Evolutionary conservation across 1,284 basidiomycete species (phyloP), one percentile per base, ranked within the genome.

Genomic region (Tausonia pullulans): DNA sequence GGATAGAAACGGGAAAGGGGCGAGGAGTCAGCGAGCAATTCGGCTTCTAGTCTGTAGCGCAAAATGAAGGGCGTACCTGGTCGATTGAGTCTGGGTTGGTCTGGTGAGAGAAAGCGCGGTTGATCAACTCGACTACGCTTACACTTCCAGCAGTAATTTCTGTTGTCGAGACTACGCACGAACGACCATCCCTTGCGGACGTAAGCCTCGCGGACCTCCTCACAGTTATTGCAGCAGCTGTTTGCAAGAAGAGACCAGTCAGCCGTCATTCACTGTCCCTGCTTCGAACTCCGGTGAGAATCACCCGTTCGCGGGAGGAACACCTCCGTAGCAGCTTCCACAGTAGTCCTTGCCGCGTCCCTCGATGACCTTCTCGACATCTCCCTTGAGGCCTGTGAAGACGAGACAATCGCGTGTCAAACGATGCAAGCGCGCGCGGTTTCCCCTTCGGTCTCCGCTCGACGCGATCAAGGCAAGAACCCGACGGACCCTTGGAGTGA

Each of bases 271-370:
- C 27, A 27, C 27, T 27, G 27, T 27, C 27, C 27, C 27, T 27
- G 27, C 1, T 27, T 27, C 27, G 27, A 27, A 27, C 11, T 7
- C 9, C 8, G 9, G 43, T 8, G 5, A 54, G 63, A 68, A 70
- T 45, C n/a, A 74, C 67, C 90, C 90, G 71, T 77, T 80, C 64
- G 82, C 83, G 1, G 93, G 89, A 55, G 85, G 85, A 39, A 85
- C 73, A 61, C 92, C 96, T 64, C 96, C 96, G 72, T 92, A 99
- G 77, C 96, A 99, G 16, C 90, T 93, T n/a, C 96, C 96, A 77
- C 93, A 96, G 75, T 91, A 93, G 49, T 79, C 82, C 2, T 81
- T 79, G 65, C 83, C 77, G 69, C 83, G 81, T 72, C 80, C 78
- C 69, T 83, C 78, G 69, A 87, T 81, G 74, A 90, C 76, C 77